A percentile compares a stretch with the other conserved stretches of the same genome.
Evolutionary conservation across 345 rosid species (phyloP).

Genomic region (Eucalyptus camaldulensis): DNA sequence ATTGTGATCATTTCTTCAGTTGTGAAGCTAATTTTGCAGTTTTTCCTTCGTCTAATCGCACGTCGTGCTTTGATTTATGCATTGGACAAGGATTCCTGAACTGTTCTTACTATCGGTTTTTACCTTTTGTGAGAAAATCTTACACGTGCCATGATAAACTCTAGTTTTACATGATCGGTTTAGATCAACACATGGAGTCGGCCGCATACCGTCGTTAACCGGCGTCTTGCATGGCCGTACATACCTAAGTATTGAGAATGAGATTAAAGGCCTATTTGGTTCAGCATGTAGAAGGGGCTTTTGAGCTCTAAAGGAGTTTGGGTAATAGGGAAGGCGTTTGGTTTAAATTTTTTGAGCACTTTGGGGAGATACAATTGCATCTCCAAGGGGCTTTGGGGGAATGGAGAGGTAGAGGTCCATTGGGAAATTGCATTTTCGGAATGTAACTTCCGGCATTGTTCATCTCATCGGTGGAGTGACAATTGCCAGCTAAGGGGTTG

Average conservation of each 20-base stretch:
- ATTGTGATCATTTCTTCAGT: neutral
- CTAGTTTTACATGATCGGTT: neutral
- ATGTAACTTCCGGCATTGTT: accelerated
- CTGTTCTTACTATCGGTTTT: neutral
- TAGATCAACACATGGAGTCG: neutral
- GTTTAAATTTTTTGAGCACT: too few relatives aligned
- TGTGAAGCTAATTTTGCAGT: neutral
- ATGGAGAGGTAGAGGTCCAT: too few relatives aligned
- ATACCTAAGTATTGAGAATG: neutral
- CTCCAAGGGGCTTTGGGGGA: too few relatives aligned
- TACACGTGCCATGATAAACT: neutral
- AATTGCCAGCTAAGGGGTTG: too few relatives aligned
- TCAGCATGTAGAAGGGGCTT: too few relatives aligned
- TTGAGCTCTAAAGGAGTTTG: too few relatives aligned
- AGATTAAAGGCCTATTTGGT: neutral
- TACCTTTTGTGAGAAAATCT: neutral
- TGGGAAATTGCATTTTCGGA: too few relatives aligned
- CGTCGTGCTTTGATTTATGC: neutral
- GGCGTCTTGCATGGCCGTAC: neutral
- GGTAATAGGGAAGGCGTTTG: too few relatives aligned
- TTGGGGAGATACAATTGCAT: too few relatives aligned
- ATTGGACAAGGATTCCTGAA: neutral
- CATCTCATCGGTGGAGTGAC: too few relatives aligned
- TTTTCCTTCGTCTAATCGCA: neutral
- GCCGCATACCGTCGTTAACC: neutral